Base-by-base conservation (phyloP, 2,329 filamentous ascomycete genomes). In the Macroventuria anomochaeta region DNA sequence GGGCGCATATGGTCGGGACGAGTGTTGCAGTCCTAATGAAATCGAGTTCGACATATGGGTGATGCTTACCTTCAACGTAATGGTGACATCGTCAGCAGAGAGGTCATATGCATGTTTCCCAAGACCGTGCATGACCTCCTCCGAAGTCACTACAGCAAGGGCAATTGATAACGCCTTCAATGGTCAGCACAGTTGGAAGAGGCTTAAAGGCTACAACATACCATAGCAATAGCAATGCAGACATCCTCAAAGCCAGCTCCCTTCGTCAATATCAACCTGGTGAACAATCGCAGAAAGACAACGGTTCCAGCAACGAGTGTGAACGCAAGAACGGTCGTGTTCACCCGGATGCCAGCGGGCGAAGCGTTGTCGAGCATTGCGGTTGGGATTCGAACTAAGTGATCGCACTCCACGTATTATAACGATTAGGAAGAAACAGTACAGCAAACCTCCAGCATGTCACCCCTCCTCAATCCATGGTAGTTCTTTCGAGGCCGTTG, bases 221-320 rank as follows among this genome's bases (percentile, higher is more conserved):
- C 70, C 69, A 72, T 70, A 13, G 70, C 67, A 42, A 69, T n/a
- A 13, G 61, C 59, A 33, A 72, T 71, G 36, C 53, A 69, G 18
- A 57, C 55, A 64, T 73, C 71, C 46, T 72, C 70, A 17, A 63
- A 56, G 2, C 67, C 68, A 42, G 63, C 59, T 40, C 62, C 59
- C 29, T 58, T 63, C 18, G 64, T 55, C 48, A 73, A 39, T 7
- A 66, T 39, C 21, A 69, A 33, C 7, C 68, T 57, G 10, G 69
- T 72, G 40, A 72, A 70, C 10, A 73, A 41, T 21, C 71, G 67
- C 7, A 73, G 44, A 51, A 69, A 69, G 5, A 73, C 67, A 18
- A 68, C 34, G 7, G 63, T 43, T 23, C 65, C 67, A 46, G 70
- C 61, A 59, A 71, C 42, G 25, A 72, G 61, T 6, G 70, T 72